Base-by-base conservation (phyloP, 345 rosid species). In the Murraya paniculata region DNA sequence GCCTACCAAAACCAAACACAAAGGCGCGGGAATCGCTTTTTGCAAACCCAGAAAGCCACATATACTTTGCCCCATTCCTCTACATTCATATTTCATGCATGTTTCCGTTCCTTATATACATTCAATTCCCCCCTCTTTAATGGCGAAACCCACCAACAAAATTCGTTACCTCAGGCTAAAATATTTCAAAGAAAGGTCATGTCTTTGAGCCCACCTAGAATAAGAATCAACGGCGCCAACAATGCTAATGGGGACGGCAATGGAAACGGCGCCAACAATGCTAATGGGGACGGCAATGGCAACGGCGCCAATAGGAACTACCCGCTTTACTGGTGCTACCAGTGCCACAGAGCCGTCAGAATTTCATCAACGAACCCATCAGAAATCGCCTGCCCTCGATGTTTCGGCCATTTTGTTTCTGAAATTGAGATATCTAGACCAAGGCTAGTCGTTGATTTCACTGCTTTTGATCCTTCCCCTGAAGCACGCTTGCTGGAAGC, bases 271-370 rank as follows among this genome's bases (percentile, higher is more conserved):
- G n/a, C 64, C 68, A 50, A 11, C n/a, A 24, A 69, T n/a, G 22
- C 18, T 6, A 24, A 31, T 36, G 45, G 48, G 39, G 50, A 45
- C 58, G 13, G 5, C n/a, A 35, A 35, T 25, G 65, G 27, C 45
- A 45, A 45, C 50, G 1, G 4, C 24, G n/a, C 64, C 68, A 50
- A 11, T 68, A 71, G 87, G 74, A 79, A 74, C 41, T 80, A 64
- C 74, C 91, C 79, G 79, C 89, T 83, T 31, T 92, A 91, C 78
- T 91, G 96, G 98, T 92, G 98, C 90, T 92, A 91, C 81, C 91
- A 83, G 2, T 94, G 96, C 81, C 89, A 85, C 74, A 87, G 89
- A 21, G 58, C 80, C 2, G 94, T 94, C 22, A 80, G 92, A 80
- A 77, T 91, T 69, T 87, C 88, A 18, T 35, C 90, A 1, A 36